Evolutionary conservation across 805 yeast genomes (phyloP).

Genomic region (Alloascoidea hylecoeti): DNA sequence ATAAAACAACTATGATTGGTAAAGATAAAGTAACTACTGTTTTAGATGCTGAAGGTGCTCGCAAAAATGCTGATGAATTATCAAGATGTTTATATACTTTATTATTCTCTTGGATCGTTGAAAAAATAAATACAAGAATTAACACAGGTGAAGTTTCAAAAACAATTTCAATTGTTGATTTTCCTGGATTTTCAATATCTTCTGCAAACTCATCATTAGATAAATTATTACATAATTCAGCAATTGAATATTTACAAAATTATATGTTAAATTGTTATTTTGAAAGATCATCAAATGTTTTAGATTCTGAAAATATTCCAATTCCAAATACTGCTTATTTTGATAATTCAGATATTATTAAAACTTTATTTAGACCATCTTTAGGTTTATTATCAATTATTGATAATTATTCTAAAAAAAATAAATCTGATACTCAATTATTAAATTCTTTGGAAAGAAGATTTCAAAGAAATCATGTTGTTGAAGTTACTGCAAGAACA

Average conservation of each 20-base stretch:
- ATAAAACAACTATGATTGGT: conserved; percentile 21
- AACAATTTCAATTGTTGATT: conserved; percentile 22
- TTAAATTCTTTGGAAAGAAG: conserved; percentile 17
- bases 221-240: conserved; percentile 23
- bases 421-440: conserved; percentile 16
- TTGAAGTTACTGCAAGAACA: conserved; percentile 13
- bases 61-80: conserved; percentile 23
- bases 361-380: conserved; percentile 29
- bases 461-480: conserved; percentile 15
- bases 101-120: conserved; percentile 23
- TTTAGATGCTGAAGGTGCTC: conserved; percentile 23
- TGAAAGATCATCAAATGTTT: conserved; percentile 20
- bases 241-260: conserved; percentile 24
- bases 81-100: conserved; percentile 24
- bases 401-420: conserved; percentile 21
- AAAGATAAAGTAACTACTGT: conserved; percentile 25
- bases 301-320: conserved; percentile 25
- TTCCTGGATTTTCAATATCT: conserved; percentile 23
- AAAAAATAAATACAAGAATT: conserved; percentile 18
- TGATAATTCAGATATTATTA: conserved; percentile 41
- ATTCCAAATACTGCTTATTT: conserved; percentile 41
- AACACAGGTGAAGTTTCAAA: conserved; percentile 14
- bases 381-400: conserved; percentile 20
- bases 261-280: conserved; percentile 21
- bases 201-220: conserved; percentile 19